Evolutionary conservation across 371 early-diverging fungal species (phyloP).

Genomic region (Mucor sp.): DNA sequence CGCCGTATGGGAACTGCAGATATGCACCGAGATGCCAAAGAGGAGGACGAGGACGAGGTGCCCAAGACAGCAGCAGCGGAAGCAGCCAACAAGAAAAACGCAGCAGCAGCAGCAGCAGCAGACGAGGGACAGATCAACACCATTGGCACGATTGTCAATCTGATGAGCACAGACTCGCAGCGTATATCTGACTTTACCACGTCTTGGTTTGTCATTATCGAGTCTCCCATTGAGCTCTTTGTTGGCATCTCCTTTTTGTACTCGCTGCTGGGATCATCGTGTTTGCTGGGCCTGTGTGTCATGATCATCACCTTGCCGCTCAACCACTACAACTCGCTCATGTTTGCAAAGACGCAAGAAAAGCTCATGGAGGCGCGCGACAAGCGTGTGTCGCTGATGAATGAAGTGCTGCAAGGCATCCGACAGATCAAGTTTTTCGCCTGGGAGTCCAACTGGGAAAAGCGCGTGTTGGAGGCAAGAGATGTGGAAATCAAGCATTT

Average conservation of each 20-base stretch:
- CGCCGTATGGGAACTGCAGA: slow-evolving; percentile 30
- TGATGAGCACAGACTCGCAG: slow-evolving; percentile 76
- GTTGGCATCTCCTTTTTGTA: slow-evolving; percentile 64
- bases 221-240: slow-evolving; percentile 52
- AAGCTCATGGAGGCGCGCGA: slow-evolving; percentile 47
- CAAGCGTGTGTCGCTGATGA: slow-evolving; percentile 48
- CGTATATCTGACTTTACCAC: slow-evolving; percentile 57
- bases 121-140: slow-evolving; percentile 6
- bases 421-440: slow-evolving; percentile 70
- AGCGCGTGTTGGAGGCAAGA: slow-evolving; percentile 46
- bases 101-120: no score
- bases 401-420: slow-evolving; percentile 56
- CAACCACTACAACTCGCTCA: slow-evolving; percentile 43
- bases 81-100: no score
- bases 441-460: slow-evolving; percentile 47
- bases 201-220: slow-evolving; percentile 51
- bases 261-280: slow-evolving; percentile 58
- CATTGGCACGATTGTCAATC: slow-evolving; percentile 73
- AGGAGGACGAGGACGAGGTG: slow-evolving; percentile 13
- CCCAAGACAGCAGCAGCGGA: neutral
- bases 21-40: slow-evolving; percentile 35
- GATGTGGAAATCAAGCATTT: slow-evolving; percentile 50
- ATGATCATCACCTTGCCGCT: slow-evolving; percentile 50
- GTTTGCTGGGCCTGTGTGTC: slow-evolving; percentile 58
- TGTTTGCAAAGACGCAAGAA: slow-evolving; percentile 44